Conservation (phyloP, 345 rosid genomes). For the Mangifera indica region DNA sequence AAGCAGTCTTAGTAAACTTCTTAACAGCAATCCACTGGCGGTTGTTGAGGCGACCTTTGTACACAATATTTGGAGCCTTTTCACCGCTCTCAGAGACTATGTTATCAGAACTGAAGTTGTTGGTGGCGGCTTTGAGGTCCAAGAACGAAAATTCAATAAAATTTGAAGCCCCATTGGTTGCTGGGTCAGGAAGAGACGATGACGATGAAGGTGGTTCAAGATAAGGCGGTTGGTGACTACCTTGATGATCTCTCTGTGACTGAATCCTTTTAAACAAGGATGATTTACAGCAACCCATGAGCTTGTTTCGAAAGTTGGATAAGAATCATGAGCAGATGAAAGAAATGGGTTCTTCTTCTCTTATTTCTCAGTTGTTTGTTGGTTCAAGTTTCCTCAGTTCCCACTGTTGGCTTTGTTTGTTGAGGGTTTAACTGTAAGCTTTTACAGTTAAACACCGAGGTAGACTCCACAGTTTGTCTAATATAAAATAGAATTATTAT, state of each 20-base stretch:
- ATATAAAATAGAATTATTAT: too few species aligned
- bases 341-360: too few species aligned
- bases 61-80: conserved; percentile 55
- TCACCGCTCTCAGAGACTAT: conserved; percentile 77
- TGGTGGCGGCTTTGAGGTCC: conserved; percentile 69
- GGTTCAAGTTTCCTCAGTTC: too few species aligned
- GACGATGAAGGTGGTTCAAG: conserved; percentile 26
- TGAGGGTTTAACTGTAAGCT: conserved; percentile 6
- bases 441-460: not conserved
- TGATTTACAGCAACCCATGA: conserved; percentile 84
- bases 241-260: conserved; percentile 34
- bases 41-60: conserved; percentile 66
- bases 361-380: too few species aligned
- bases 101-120: conserved; percentile 61
- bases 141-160: conserved; percentile 65
- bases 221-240: conserved; percentile 18
- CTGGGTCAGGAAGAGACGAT: conserved; percentile 31
- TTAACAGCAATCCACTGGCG: conserved; percentile 81
- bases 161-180: conserved; percentile 41
- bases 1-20: conserved; percentile 75
- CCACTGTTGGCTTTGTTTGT: not conserved
- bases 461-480: too few species aligned
- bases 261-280: conserved; percentile 43
- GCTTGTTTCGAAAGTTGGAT: not conserved
- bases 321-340: conserved; percentile 9